A percentile compares a stretch with the other conserved stretches of the same genome.
phyloP scores from a whole-genome alignment of 1,284 basidiomycete species.

The Trichosporon coremiiforme region DNA sequence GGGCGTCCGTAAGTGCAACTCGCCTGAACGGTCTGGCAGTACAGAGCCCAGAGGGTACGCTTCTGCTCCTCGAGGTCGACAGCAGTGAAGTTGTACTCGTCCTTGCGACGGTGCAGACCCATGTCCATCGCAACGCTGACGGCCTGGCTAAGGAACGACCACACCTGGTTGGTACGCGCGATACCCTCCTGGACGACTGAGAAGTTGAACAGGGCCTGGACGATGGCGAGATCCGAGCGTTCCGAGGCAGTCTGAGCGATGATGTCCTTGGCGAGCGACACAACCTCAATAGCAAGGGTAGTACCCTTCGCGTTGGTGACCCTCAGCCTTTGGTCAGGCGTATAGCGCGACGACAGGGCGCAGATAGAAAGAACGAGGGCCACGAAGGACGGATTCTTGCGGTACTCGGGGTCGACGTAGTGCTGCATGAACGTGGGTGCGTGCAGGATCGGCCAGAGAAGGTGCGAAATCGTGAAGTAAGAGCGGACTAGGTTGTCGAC shows the following conservation, averaged over 20 bases:
- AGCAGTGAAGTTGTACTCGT: constrained; percentile 40
- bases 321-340: constrained; percentile 35
- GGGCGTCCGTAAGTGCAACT: constrained; percentile 44
- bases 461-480: constrained; percentile 45
- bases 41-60: constrained; percentile 44
- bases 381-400: constrained; percentile 42
- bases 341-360: constrained; percentile 43
- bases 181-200: constrained; percentile 44
- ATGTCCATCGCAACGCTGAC: constrained; percentile 42
- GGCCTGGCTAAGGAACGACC: constrained; percentile 40
- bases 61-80: constrained; percentile 44
- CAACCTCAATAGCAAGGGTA: constrained; percentile 29
- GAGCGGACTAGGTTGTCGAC: constrained; percentile 37
- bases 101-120: constrained; percentile 41
- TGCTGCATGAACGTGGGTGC: constrained; percentile 42
- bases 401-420: constrained; percentile 32
- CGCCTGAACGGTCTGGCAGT: constrained; percentile 43
- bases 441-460: constrained; percentile 45
- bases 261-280: constrained; percentile 35
- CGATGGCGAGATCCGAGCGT: constrained; percentile 37
- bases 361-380: constrained; percentile 42
- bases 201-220: constrained; percentile 45
- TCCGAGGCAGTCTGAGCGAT: constrained; percentile 33
- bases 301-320: constrained; percentile 25
- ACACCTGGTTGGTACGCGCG: constrained; percentile 36